Conservation (phyloP, 2,329 filamentous ascomycete species). For the Aureobasidium sp. region DNA sequence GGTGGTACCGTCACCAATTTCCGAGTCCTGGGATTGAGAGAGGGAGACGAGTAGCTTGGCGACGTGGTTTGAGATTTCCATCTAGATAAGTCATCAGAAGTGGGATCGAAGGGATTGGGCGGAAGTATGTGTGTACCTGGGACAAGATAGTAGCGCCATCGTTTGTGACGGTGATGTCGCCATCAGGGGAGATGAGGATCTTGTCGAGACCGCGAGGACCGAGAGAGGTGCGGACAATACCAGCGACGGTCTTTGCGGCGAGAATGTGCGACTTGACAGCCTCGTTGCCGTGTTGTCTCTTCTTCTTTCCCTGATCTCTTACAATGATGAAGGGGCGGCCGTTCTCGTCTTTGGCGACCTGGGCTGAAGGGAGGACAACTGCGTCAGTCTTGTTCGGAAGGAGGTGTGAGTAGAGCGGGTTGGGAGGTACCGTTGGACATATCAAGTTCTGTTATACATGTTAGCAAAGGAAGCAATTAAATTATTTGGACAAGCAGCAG, state of each 20-base stretch:
- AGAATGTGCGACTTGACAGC: conserved; percentile 98
- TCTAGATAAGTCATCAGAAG: conserved; percentile 42
- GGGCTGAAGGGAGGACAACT: conserved; percentile 34
- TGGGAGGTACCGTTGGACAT: conserved; percentile 63
- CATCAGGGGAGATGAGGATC: conserved; percentile 96
- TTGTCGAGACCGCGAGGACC: conserved; percentile 96
- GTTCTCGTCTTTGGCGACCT: conserved; percentile 92
- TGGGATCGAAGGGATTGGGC: not conserved
- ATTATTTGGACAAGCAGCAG: conserved; percentile 16
- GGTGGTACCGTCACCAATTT: conserved; percentile 97
- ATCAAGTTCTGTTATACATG: conserved; percentile 57
- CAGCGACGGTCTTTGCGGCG: conserved; percentile 89
- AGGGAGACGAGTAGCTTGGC: conserved; percentile 94
- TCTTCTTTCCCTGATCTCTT: conserved; percentile 97
- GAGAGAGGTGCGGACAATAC: conserved; percentile 94
- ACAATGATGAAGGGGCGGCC: conserved; percentile 97
- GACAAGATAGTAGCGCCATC: conserved; percentile 95
- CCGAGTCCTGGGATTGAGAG: conserved; percentile 96
- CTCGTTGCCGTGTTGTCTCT: conserved; percentile 90
- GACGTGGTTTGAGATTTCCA: conserved; percentile 98
- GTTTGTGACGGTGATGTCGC: conserved; percentile 98
- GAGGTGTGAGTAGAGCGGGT: not conserved
- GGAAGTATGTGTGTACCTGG: conserved; percentile 39
- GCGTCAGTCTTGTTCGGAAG: not conserved
- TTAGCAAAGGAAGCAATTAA: conserved; percentile 20